Percentiles rank a stretch among this genome's conserved stretches.
These are phyloP conservation scores for Hansenula anomala DNA, from an alignment of 1,139 yeast species.

Conservation along the genomic window DNA sequence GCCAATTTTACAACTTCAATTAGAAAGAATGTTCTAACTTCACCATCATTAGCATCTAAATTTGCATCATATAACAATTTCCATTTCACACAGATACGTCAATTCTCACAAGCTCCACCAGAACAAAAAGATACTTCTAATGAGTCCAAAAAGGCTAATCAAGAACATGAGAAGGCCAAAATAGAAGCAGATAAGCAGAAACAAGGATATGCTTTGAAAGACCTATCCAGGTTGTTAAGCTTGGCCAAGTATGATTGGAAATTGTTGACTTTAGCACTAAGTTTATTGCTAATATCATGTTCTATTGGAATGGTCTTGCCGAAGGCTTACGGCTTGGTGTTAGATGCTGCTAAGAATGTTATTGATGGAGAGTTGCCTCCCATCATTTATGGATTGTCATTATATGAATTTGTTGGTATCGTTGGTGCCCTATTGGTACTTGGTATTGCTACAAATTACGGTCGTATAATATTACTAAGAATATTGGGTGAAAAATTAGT, in stretches of 20 bases:
- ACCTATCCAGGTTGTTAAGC: conserved; percentile 42
- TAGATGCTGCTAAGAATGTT: conserved; percentile 52
- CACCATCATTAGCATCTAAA: too few species aligned
- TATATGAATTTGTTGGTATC: conserved; percentile 42
- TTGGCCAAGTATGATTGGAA: conserved; percentile 48
- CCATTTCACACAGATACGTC: too few species aligned
- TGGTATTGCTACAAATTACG: conserved; percentile 78
- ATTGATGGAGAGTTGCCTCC: conserved; percentile 33
- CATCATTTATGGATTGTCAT: conserved; percentile 41
- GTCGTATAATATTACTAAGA: conserved; percentile 69
- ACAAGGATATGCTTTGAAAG: too few species aligned
- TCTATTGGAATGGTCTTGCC: conserved; percentile 74
- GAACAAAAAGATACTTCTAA: too few species aligned
- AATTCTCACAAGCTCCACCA: too few species aligned
- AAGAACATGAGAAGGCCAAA: too few species aligned
- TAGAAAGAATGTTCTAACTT: too few species aligned
- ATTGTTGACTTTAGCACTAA: conserved; percentile 53
- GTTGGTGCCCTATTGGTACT: conserved; percentile 53
- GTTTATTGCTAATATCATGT: conserved; percentile 54
- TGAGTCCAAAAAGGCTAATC: too few species aligned
- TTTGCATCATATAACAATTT: too few species aligned
- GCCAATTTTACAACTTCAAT: too few species aligned
- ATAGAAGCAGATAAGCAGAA: too few species aligned
- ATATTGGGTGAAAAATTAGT: conserved; percentile 83
- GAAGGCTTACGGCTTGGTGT: conserved; percentile 71